Percentiles rank a stretch among this genome's conserved stretches.
phyloP scores from a whole-genome alignment of 192 early-diverging fungal genomes.

The Podila clonocystis region DNA sequence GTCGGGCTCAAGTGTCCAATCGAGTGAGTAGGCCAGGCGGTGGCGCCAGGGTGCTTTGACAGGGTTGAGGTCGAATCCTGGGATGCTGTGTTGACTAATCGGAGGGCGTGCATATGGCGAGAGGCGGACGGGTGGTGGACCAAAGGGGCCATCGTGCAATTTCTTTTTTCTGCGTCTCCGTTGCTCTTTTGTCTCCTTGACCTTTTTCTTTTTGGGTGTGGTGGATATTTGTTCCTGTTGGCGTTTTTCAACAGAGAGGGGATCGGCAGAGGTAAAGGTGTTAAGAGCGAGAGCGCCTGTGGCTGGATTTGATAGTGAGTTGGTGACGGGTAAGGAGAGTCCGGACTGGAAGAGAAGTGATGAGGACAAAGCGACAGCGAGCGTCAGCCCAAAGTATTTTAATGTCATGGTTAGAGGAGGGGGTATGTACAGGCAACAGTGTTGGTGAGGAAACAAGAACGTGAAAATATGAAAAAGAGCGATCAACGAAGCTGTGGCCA shows the following conservation, averaged over 20 bases:
- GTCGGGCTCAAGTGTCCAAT: slow-evolving; percentile 7
- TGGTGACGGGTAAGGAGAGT: background rate
- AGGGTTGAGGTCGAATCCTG: slow-evolving; percentile 1
- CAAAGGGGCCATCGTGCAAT: background rate
- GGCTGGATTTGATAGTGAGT: background rate
- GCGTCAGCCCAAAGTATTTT: background rate
- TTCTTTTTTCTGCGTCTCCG: slow-evolving; percentile 33
- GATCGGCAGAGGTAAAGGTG: background rate
- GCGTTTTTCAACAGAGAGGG: background rate
- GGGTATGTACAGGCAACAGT: background rate
- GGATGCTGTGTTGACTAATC: slow-evolving; percentile 13
- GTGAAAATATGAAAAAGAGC: background rate
- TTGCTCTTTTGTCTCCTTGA: background rate
- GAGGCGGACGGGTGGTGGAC: background rate
- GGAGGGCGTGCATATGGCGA: background rate
- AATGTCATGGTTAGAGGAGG: background rate
- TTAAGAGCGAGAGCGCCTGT: background rate
- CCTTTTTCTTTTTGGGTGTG: background rate
- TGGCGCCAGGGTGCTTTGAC: slow-evolving; percentile 28
- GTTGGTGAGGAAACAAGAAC: background rate
- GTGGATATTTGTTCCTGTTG: background rate
- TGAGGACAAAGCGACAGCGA: background rate
- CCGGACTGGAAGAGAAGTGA: background rate
- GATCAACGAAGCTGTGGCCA: background rate
- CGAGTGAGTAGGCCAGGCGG: slow-evolving; percentile 14